Base-by-base conservation (phyloP, 2,329 filamentous ascomycete genomes). In the Colletotrichum sublineola region DNA sequence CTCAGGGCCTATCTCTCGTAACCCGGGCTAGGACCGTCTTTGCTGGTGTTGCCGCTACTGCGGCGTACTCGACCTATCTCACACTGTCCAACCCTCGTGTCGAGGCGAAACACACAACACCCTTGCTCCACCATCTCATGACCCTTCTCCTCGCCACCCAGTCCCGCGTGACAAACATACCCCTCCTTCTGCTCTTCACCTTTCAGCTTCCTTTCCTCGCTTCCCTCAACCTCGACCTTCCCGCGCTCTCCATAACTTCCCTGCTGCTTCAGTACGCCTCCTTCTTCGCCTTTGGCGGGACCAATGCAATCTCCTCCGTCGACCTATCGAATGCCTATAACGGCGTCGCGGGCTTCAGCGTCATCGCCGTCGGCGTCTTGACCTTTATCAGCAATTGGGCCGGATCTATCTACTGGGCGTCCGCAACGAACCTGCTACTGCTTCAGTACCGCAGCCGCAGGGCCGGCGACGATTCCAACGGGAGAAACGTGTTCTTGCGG, bases 301-400 rank as follows among this genome's bases (percentile, higher is more conserved):
- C 94, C 58, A 99, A 99, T 80, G 93, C 96, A 52, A 97, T 99
- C 76, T 97, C 95, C 15, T 96, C 93, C n/a, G 90, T 99, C 77
- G 95, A 98, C 79, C 88, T 99, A 29, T 97, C 94, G 7, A 97
- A 92, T 79, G 95, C 95, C 0, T 99, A 99, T 83, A 99, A 99
- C 78, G 96, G 96, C 74, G 87, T 99, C 48, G 89, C 88, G 62
- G 90, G 87, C 68, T 99, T 97, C 85, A 95, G 93, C 78, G 86
- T 96, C 74, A 74, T 90, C n/a, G 87, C 91, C 20, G 96, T 99
- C 20, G 96, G 94, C 0, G 74, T 94, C 4, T 86, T 99, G 63
- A 95, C 95, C 2, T 97, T 98, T 78, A 80, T 94, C 8, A 90
- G 93, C 76, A 99, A 99, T 80, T 99, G 96, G 95, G 91, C 94